Percentiles rank a stretch among this genome's conserved stretches.
Evolutionary conservation across 2,329 filamentous ascomycete species (phyloP).

Genomic region (Xylaria hypoxylon): DNA sequence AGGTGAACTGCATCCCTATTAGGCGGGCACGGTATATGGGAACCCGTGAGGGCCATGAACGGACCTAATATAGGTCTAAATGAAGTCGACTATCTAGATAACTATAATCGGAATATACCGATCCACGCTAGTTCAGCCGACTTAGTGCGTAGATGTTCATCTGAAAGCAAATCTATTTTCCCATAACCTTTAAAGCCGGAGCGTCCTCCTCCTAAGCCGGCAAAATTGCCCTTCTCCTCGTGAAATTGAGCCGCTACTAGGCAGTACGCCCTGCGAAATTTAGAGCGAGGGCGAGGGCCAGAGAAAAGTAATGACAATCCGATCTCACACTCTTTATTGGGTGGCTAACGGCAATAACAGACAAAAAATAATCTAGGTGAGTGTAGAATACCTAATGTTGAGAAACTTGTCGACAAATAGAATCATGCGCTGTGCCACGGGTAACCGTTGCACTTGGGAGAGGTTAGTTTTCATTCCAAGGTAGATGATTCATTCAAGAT

Average conservation of each 20-base stretch:
- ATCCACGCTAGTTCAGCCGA: background rate
- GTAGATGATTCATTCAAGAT: too few relatives aligned
- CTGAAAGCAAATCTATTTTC: background rate
- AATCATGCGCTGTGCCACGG: too few relatives aligned
- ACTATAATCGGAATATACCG: slow-evolving; percentile 3
- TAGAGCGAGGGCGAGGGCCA: background rate
- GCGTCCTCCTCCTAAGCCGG: too few relatives aligned
- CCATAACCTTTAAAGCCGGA: background rate
- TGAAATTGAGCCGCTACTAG: too few relatives aligned
- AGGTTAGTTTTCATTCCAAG: background rate
- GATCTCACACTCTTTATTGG: background rate
- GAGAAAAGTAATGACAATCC: background rate
- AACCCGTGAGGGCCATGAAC: background rate
- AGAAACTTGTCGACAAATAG: background rate
- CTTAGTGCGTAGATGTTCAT: background rate
- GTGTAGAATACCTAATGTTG: background rate
- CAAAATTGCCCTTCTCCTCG: too few relatives aligned
- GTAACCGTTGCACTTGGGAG: too few relatives aligned
- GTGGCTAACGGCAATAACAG: too few relatives aligned
- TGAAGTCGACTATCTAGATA: background rate
- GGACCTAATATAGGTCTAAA: background rate
- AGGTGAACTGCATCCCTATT: background rate
- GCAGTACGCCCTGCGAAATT: background rate
- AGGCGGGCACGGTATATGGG: background rate
- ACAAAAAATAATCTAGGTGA: background rate